phyloP scores from a whole-genome alignment of 108 stramenopile species.

The Schizochytrium sp. region DNA sequence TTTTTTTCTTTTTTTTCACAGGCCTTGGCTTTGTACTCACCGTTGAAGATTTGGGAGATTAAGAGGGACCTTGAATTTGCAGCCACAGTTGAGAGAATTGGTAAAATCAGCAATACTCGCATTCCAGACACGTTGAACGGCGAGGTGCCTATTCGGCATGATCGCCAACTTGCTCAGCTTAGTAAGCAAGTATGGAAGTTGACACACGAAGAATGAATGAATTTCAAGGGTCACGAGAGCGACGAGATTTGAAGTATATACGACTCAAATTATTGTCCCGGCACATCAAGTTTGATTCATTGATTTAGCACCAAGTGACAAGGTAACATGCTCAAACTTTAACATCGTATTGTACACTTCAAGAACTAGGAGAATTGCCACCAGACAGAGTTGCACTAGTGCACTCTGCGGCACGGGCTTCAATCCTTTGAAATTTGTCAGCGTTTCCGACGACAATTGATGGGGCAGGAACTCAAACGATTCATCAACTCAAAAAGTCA shows the following conservation, averaged over 20 bases:
- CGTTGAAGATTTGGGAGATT: constrained; percentile 17
- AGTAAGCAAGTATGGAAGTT: constrained; percentile 2
- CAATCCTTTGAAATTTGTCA: constrained; percentile 27
- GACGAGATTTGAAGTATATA: constrained; percentile 71
- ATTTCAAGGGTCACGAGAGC: constrained; percentile 58
- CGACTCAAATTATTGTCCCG: constrained; percentile 66
- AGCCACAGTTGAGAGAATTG: constrained; percentile 61
- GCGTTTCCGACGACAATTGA: background rate
- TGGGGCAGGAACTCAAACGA: too few species aligned
- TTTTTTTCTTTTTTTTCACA: constrained; percentile 60
- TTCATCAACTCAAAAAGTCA: too few species aligned
- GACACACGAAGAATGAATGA: background rate
- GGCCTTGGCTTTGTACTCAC: constrained; percentile 72
- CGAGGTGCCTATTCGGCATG: background rate
- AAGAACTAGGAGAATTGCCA: constrained; percentile 21
- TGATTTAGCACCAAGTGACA: constrained; percentile 70
- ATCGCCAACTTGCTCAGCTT: background rate
- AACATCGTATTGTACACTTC: constrained; percentile 65
- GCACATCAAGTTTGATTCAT: constrained; percentile 60
- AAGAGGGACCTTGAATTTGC: constrained; percentile 72
- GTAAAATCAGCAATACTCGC: background rate
- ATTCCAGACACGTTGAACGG: constrained; percentile 41
- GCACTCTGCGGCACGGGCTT: constrained; percentile 57
- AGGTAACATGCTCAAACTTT: constrained; percentile 69
- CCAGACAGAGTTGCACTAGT: constrained; percentile 49